Conservation (phyloP, 306 rosid genomes). For the Vigna angularis region DNA sequence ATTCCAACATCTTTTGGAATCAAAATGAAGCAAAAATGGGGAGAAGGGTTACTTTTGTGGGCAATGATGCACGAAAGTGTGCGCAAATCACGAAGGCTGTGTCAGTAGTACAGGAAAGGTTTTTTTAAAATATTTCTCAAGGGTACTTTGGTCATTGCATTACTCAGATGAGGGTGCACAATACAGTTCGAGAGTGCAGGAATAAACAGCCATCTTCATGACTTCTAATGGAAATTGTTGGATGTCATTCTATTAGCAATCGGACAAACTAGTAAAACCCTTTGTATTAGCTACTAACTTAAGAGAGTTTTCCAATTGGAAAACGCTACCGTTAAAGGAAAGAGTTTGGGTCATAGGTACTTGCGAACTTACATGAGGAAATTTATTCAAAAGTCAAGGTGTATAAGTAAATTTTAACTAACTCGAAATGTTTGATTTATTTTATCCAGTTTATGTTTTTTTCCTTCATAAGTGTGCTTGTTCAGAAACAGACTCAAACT, state of each 20-base stretch:
- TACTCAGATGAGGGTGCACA: too few species aligned
- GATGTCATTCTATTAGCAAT: slow-evolving; percentile 26
- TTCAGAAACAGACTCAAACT: neutral
- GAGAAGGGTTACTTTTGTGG: too few species aligned
- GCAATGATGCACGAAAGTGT: too few species aligned
- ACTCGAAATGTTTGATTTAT: neutral
- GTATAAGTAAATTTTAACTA: neutral
- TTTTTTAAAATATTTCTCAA: too few species aligned
- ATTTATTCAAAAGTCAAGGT: neutral
- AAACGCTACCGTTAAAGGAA: neutral
- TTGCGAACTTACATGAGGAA: neutral
- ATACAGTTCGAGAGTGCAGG: too few species aligned
- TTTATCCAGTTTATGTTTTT: neutral
- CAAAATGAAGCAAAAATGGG: too few species aligned
- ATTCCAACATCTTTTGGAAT: too few species aligned
- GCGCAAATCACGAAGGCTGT: too few species aligned
- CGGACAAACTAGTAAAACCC: neutral
- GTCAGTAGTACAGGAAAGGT: too few species aligned
- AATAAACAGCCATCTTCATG: neutral
- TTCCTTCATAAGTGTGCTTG: neutral
- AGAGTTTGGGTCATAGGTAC: neutral
- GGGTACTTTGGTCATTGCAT: too few species aligned
- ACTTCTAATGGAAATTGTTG: neutral
- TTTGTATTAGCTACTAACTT: neutral
- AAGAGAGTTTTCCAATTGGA: neutral